Base-by-base conservation (phyloP, 192 early-diverging fungal species). In the Funneliformis geosporum region DNA sequence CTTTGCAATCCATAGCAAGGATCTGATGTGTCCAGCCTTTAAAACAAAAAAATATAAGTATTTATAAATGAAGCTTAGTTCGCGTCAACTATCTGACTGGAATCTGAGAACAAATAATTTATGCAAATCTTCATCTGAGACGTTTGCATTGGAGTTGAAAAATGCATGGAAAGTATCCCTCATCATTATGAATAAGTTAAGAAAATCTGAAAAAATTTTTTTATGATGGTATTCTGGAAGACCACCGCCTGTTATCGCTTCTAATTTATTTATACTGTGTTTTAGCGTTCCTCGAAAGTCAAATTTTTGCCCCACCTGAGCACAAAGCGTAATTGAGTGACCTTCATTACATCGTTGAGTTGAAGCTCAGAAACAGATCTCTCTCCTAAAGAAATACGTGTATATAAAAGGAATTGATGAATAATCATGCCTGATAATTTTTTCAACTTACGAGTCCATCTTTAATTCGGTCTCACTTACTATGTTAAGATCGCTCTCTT, bases 211-310 rank as follows among this genome's bases (percentile, higher is more conserved):
- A 75, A 81, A 76, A 39, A 55, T 65, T 50, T 74, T 81, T 76
- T 81, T 81, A 33, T 64, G 80, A 46, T 81, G 80, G n/a, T 64
- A n/a, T 76, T 64, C 67, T 8, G 80, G 80, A 38, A 81, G 80
- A 76, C 80, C 80, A 66, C 80, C 80, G 4, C 80, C 80, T 46
- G 65, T 55, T 21, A 81, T 68, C 25, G 74, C 80, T 76, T 81
- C 80, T 38, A 81, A 42, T n/a, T 81, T 81, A 38, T 76, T 69
- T 38, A 76, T 76, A 76, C 55, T 81, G 25, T 76, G 25, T n/a
- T 81, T 81, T 66, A 81, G 42, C 0, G 74, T 67, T 28, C 73
- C 80, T 12, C 80, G 21, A 28, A 81, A 80, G 64, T 80, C 80
- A 68, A 73, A 76, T 60, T 66, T 80, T 68, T 80, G 80, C 5